Evolutionary conservation across 306 rosid genomes (phyloP).

Genomic region (Cucumis hystrix): DNA sequence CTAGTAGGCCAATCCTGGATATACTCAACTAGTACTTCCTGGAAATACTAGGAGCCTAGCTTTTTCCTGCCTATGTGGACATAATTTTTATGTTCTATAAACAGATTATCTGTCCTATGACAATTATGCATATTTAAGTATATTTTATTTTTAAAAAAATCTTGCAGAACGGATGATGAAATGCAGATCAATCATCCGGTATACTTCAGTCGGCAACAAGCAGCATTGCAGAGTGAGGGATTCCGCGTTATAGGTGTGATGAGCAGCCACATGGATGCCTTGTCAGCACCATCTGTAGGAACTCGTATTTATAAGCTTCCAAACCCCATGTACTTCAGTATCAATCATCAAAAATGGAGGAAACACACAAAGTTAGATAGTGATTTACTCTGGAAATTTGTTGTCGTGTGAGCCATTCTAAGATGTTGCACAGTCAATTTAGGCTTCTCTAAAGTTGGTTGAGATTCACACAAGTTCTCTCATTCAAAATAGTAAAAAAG

Average conservation of each 20-base stretch:
- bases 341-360: constrained; percentile 14
- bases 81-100: not conserved
- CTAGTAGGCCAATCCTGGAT: not conserved
- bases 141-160: not conserved
- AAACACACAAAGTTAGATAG: constrained; percentile 6
- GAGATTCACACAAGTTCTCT: not conserved
- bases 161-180: constrained; percentile 51
- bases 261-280: constrained; percentile 49
- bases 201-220: constrained; percentile 34
- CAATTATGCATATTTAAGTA: not conserved
- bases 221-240: constrained; percentile 32
- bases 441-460: not conserved
- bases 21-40: not conserved
- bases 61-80: not conserved
- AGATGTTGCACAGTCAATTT: not conserved
- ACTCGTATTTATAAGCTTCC: constrained; percentile 49
- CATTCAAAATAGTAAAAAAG: not conserved
- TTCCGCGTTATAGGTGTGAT: constrained; percentile 31
- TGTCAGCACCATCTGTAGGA: constrained; percentile 19
- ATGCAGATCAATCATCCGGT: constrained; percentile 25
- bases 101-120: not conserved
- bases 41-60: not conserved
- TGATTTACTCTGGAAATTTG: not conserved
- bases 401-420: not conserved
- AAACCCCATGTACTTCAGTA: constrained; percentile 25